Conservation (phyloP, 257 asterid species). For the Striga asiatica region DNA sequence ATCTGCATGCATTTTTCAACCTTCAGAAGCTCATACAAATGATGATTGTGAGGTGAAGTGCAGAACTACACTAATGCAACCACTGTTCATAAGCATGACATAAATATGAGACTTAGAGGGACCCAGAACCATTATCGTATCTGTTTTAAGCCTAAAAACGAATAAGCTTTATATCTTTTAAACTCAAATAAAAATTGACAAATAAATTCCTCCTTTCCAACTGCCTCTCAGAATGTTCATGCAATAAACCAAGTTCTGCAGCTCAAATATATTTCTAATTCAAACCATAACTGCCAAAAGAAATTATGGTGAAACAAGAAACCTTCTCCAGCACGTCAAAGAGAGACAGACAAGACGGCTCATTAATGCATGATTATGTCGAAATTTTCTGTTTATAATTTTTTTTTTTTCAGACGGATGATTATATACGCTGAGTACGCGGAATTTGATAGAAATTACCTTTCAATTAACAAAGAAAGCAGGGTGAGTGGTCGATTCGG, state of each 20-base stretch:
- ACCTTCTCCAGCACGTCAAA: conserved; percentile 9
- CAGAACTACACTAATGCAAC: too few relatives aligned
- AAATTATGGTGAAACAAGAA: not conserved
- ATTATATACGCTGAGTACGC: not conserved
- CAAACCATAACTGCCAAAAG: conserved; percentile 3
- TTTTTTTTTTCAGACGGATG: too few relatives aligned
- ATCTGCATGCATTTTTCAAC: too few relatives aligned
- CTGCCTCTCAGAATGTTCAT: conserved; percentile 4
- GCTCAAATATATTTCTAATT: not conserved
- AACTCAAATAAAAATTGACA: not conserved
- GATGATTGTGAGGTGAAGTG: too few relatives aligned
- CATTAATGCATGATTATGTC: too few relatives aligned
- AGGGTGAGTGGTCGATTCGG: conserved; percentile 8
- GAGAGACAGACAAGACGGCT: too few relatives aligned
- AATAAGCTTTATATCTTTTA: not conserved
- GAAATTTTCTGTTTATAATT: too few relatives aligned
- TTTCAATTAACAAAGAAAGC: not conserved
- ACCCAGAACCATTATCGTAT: too few relatives aligned
- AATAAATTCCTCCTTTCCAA: conserved; percentile 9
- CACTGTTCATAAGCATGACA: too few relatives aligned
- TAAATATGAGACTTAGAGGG: too few relatives aligned
- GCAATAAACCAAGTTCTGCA: conserved; percentile 3
- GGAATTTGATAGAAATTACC: conserved; percentile 18
- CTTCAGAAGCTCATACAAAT: too few relatives aligned
- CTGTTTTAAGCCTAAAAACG: too few relatives aligned